Conservation (phyloP, 148 eudicot species). For the Cornus controversa region DNA sequence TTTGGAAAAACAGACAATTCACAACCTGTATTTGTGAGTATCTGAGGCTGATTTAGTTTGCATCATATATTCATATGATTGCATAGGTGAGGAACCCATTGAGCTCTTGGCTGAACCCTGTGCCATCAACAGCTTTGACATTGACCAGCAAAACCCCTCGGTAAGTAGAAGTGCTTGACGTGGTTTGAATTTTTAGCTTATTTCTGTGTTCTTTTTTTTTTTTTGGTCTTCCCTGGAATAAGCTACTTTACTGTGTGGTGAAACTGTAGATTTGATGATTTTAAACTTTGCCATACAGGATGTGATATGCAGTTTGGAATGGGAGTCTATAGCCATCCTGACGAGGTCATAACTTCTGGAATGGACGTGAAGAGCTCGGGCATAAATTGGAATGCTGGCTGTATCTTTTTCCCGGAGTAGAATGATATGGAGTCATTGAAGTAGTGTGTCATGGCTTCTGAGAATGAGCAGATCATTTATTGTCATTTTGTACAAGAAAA, state of each 20-base stretch:
- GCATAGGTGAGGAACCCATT: conserved; percentile 53
- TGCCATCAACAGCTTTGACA: conserved; percentile 79
- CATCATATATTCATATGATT: not conserved
- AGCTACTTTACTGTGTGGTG: not conserved
- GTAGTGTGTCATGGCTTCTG: not conserved
- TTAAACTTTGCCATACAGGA: conserved; percentile 47
- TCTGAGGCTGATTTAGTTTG: not conserved
- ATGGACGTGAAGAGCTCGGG: conserved; percentile 7
- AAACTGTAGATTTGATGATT: not conserved
- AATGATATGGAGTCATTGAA: conserved; percentile 1
- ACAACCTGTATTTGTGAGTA: not conserved
- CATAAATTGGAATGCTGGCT: not conserved
- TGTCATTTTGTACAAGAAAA: not conserved
- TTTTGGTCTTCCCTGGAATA: not conserved
- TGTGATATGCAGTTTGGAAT: conserved; percentile 78
- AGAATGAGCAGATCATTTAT: not conserved
- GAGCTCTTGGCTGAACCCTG: conserved; percentile 87
- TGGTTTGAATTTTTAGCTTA: not conserved
- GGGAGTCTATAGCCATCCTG: conserved; percentile 84
- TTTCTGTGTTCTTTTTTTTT: not conserved
- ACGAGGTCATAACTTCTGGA: conserved; percentile 45
- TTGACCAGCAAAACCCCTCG: conserved; percentile 69
- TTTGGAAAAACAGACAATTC: not conserved
- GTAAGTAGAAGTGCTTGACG: conserved; percentile 32
- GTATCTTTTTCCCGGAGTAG: not conserved